These are phyloP conservation scores for Williopsis jadinii DNA, from an alignment of 1,139 yeast genomes.

Conservation along the genomic window DNA sequence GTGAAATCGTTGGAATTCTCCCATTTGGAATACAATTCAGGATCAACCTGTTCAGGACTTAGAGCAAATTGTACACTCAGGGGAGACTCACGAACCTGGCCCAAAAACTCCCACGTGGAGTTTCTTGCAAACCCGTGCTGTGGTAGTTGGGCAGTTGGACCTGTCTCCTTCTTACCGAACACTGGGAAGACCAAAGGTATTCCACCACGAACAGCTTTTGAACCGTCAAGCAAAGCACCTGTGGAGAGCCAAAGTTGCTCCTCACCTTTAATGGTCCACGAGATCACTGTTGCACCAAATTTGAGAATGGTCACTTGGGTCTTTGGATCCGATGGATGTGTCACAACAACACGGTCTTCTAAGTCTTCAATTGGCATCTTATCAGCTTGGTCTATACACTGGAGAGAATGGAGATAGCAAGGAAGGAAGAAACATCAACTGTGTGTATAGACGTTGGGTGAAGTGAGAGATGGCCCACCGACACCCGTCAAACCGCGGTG, in stretches of 20 bases:
- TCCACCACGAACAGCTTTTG: conserved; percentile 94
- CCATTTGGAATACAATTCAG: conserved; percentile 49
- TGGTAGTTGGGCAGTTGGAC: conserved; percentile 51
- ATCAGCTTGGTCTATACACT: background rate
- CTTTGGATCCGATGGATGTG: conserved; percentile 44
- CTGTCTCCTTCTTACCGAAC: conserved; percentile 66
- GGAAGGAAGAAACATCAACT: too few species aligned
- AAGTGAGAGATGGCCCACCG: too few species aligned
- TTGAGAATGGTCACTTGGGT: conserved; percentile 63
- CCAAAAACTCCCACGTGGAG: conserved; percentile 87
- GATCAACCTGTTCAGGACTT: conserved; percentile 72
- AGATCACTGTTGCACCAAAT: conserved; percentile 81
- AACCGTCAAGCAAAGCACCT: conserved; percentile 81
- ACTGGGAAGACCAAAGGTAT: conserved; percentile 94
- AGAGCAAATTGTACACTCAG: conserved; percentile 83
- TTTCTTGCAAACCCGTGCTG: conserved; percentile 96
- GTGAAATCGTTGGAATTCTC: conserved; percentile 57
- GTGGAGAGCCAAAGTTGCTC: conserved; percentile 71
- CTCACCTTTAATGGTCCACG: conserved; percentile 66
- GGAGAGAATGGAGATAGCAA: too few species aligned
- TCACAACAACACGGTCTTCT: conserved; percentile 53
- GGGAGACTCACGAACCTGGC: conserved; percentile 57
- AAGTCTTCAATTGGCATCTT: conserved; percentile 52
- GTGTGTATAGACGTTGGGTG: too few species aligned
- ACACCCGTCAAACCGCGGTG: too few species aligned